Evolutionary conservation across 495 filamentous ascomycete species (phyloP).

Genomic region (Glonium stellatum): DNA sequence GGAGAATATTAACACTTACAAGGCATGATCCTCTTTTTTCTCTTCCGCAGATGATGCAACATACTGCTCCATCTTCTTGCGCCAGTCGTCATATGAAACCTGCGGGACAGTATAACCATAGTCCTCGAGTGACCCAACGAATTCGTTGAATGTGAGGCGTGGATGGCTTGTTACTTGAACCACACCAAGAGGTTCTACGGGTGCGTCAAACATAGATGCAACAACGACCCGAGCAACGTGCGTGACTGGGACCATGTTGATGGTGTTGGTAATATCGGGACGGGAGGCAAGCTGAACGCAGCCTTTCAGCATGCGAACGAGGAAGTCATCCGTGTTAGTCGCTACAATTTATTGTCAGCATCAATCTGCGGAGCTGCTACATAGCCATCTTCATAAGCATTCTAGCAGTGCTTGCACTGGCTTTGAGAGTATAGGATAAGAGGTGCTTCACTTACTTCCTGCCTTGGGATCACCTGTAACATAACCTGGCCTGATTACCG

Average conservation of each 20-base stretch:
- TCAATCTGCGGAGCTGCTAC: too few species aligned
- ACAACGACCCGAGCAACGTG: constrained; percentile 76
- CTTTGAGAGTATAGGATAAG: background rate
- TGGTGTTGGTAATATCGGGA: constrained; percentile 75
- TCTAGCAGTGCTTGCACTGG: background rate
- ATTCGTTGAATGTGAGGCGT: constrained; percentile 71
- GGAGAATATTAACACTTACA: constrained; percentile 26
- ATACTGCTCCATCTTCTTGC: constrained; percentile 34
- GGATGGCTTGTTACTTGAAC: constrained; percentile 79
- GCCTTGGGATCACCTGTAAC: constrained; percentile 66
- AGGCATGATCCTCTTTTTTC: constrained; percentile 55
- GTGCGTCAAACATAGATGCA: constrained; percentile 60
- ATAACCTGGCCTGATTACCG: constrained; percentile 80
- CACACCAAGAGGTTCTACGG: constrained; percentile 47
- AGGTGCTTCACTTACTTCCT: constrained; percentile 40
- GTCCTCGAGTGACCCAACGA: constrained; percentile 58
- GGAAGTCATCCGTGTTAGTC: constrained; percentile 84
- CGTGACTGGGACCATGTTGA: constrained; percentile 85
- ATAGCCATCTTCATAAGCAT: too few species aligned
- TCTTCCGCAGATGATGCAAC: constrained; percentile 23
- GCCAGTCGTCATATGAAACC: constrained; percentile 52
- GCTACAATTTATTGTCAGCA: constrained; percentile 22
- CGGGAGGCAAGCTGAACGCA: constrained; percentile 70
- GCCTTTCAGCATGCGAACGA: constrained; percentile 82
- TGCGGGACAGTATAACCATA: constrained; percentile 56